These are phyloP conservation scores for Oryza glumipatula DNA, from an alignment of 176 grass and related monocot species.

Conservation along the genomic window DNA sequence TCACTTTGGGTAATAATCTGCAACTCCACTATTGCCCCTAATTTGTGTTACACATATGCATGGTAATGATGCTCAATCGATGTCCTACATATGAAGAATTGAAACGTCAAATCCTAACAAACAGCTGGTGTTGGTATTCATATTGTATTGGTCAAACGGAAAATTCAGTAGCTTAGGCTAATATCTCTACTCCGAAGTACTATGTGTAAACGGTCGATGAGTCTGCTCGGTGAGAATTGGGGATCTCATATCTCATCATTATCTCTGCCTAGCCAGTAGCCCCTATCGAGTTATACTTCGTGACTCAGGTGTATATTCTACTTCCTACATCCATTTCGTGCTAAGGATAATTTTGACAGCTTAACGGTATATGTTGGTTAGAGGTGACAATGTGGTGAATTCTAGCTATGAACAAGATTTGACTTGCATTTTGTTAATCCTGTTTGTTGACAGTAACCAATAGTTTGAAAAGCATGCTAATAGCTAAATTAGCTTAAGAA, in stretches of 20 bases:
- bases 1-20: slow-evolving; percentile 61
- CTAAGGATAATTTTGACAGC: background rate
- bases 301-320: background rate
- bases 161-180: slow-evolving; percentile 13
- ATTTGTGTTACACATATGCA: background rate
- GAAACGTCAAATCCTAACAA: background rate
- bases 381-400: background rate
- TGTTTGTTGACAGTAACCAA: slow-evolving; percentile 10
- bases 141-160: background rate
- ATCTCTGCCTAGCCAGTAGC: background rate
- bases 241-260: background rate
- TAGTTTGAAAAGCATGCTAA: slow-evolving; percentile 15
- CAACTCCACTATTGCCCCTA: background rate
- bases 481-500: slow-evolving; percentile 17
- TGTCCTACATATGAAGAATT: background rate
- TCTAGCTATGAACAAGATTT: background rate
- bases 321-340: slow-evolving; percentile 17
- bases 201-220: background rate
- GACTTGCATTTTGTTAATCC: background rate
- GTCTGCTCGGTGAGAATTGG: background rate
- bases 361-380: background rate
- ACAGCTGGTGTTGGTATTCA: background rate
- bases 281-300: background rate
- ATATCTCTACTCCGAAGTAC: background rate
- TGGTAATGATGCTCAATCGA: background rate